Conservation (phyloP, 768 basidiomycete genomes). For the Psilocybe sp. region DNA sequence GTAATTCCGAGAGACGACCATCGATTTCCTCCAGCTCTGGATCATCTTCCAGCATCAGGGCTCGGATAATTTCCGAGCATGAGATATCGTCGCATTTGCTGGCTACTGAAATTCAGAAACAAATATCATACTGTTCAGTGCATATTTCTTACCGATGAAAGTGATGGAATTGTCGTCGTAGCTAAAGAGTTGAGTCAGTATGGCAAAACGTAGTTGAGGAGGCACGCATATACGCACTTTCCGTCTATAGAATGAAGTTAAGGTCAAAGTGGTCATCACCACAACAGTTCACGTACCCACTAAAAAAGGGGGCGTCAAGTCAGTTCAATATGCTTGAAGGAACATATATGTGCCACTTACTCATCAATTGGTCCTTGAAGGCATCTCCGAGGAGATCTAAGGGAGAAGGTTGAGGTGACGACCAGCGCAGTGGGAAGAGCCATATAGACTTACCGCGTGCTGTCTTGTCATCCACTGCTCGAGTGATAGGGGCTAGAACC, state of each 20-base stretch:
- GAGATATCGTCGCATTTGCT: slow-evolving; percentile 66
- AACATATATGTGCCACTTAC: slow-evolving; percentile 28
- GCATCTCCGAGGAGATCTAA: slow-evolving; percentile 62
- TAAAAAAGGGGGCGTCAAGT: slow-evolving; percentile 16
- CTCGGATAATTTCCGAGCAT: slow-evolving; percentile 52
- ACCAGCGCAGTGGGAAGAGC: neutral
- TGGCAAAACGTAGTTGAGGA: neutral
- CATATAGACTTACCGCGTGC: slow-evolving; percentile 41
- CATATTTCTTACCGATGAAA: slow-evolving; percentile 45
- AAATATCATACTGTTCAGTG: neutral
- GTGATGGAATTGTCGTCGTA: slow-evolving; percentile 60
- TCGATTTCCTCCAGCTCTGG: slow-evolving; percentile 49
- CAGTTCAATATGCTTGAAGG: slow-evolving; percentile 3
- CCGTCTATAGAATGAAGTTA: slow-evolving; percentile 37
- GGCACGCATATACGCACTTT: slow-evolving; percentile 37
- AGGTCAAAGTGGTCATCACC: neutral
- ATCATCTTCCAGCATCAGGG: slow-evolving; percentile 51
- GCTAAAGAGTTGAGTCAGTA: slow-evolving; percentile 22
- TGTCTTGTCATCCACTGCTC: slow-evolving; percentile 65
- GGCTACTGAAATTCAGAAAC: slow-evolving; percentile 27
- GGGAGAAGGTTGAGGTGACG: neutral
- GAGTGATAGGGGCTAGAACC: slow-evolving; percentile 64
- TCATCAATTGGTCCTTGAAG: slow-evolving; percentile 61
- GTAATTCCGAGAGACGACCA: slow-evolving; percentile 35
- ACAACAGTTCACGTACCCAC: slow-evolving; percentile 38